Percentiles rank a stretch among this genome's conserved stretches.
These are phyloP conservation scores for Chloris gayana DNA, from an alignment of 176 grass and related monocot species.

Conservation along the genomic window DNA sequence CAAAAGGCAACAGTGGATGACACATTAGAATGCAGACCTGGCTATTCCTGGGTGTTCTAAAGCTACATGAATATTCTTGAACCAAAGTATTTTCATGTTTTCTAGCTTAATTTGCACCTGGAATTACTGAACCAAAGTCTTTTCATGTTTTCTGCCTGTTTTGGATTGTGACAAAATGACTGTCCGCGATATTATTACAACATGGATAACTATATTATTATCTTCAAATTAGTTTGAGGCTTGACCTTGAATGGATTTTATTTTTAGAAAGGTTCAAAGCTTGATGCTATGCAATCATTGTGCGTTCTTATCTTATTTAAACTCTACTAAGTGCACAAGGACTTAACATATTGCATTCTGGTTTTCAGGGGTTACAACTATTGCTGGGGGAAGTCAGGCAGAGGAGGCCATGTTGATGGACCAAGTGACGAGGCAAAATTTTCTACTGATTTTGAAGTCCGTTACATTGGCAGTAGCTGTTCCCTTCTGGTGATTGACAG, in stretches of 20 bases:
- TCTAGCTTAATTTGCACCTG: constrained; percentile 7
- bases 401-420: constrained; percentile 86
- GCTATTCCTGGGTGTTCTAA: neutral
- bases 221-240: neutral
- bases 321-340: constrained; percentile 1
- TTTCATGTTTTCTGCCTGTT: neutral
- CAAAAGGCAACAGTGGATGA: constrained; percentile 14
- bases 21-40: neutral
- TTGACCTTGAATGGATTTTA: constrained; percentile 12
- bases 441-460: constrained; percentile 95
- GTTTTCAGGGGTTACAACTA: constrained; percentile 85
- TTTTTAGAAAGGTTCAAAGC: constrained; percentile 2
- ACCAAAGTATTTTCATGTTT: neutral
- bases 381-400: constrained; percentile 87
- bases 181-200: neutral
- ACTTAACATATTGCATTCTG: constrained; percentile 35
- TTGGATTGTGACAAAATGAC: neutral
- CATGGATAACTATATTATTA: constrained; percentile 1
- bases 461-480: constrained; percentile 88
- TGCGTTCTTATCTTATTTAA: neutral
- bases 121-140: neutral
- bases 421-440: constrained; percentile 91
- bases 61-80: constrained; percentile 3
- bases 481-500: constrained; percentile 95
- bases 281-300: constrained; percentile 3